Conservation (phyloP, 2,329 filamentous ascomycete species). For the Eurotiales sp. region DNA sequence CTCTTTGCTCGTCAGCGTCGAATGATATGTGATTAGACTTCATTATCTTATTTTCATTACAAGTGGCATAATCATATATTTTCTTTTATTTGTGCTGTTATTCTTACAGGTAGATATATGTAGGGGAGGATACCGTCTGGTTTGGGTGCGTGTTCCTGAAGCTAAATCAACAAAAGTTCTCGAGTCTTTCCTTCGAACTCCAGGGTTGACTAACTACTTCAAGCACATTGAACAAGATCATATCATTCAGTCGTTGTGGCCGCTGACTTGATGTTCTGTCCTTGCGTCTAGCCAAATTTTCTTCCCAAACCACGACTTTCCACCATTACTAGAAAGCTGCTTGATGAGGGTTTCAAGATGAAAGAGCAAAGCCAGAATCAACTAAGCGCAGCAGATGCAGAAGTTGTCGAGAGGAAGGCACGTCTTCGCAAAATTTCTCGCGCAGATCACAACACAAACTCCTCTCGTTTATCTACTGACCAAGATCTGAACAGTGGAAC, state of each 20-base stretch:
- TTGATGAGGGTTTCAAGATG: background rate
- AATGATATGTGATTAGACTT: slow-evolving; percentile 15
- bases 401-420: slow-evolving; percentile 4
- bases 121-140: too few relatives aligned
- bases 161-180: too few relatives aligned
- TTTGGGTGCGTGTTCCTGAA: too few relatives aligned
- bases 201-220: too few relatives aligned
- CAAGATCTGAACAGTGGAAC: background rate
- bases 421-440: too few relatives aligned
- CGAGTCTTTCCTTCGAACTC: too few relatives aligned
- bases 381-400: background rate
- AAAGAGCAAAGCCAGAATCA: background rate
- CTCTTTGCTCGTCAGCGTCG: slow-evolving; percentile 15
- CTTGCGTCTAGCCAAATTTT: background rate
- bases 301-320: background rate
- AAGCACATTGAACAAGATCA: too few relatives aligned
- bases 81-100: background rate
- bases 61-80: background rate
- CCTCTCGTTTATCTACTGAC: background rate
- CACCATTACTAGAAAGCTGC: too few relatives aligned
- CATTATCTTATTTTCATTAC: slow-evolving; percentile 6
- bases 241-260: too few relatives aligned
- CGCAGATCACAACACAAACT: background rate
- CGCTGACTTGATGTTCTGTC: too few relatives aligned
- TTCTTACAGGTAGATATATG: too few relatives aligned